phyloP scores from a whole-genome alignment of 176 grass and related monocot genomes.

The Raddia distichophylla region DNA sequence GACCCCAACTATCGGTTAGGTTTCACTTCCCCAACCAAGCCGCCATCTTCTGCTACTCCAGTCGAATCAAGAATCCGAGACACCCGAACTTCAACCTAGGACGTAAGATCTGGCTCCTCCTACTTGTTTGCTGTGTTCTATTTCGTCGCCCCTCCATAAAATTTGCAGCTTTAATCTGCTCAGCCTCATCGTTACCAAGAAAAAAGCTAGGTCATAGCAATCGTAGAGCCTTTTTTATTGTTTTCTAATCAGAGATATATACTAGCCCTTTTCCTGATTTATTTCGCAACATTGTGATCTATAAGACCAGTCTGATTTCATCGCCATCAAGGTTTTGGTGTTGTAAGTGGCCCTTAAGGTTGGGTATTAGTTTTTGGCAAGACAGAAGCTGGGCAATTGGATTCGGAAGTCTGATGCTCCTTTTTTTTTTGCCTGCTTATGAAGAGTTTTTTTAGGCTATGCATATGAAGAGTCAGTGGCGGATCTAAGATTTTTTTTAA shows the following conservation, averaged over 20 bases:
- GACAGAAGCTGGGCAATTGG: not conserved
- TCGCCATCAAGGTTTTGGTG: not conserved
- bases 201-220: not conserved
- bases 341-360: not conserved
- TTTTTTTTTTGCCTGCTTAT: not conserved
- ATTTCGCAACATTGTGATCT: not conserved
- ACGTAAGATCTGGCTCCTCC: not conserved
- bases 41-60: not conserved
- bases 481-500: too few species aligned
- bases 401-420: not conserved
- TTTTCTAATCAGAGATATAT: not conserved
- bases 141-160: not conserved
- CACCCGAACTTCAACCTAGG: not conserved
- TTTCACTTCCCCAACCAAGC: not conserved
- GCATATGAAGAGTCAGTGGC: not conserved
- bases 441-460: not conserved
- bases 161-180: not conserved
- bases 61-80: too few species aligned
- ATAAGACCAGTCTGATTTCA: not conserved
- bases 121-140: not conserved
- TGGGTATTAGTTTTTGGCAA: not conserved
- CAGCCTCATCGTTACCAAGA: not conserved
- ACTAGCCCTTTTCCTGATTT: not conserved
- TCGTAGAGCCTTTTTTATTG: not conserved
- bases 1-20: not conserved